Evolutionary conservation across 1,284 basidiomycete genomes (phyloP), one percentile per base, ranked within the genome.

Genomic region (Ganoderma lingzhi): DNA sequence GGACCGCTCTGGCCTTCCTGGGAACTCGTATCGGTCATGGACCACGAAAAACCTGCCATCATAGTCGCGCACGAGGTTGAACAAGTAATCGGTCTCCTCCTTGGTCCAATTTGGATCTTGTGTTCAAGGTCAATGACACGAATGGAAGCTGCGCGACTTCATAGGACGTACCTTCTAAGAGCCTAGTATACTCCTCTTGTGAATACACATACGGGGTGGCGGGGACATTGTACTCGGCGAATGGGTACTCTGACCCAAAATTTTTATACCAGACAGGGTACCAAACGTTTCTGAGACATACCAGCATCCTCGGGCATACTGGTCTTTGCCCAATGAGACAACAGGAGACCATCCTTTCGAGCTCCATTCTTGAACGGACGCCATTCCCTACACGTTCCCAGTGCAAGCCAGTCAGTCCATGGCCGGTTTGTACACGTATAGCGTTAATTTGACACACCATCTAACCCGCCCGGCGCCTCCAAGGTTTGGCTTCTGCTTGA

Each of bases 51-150:
- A 99, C 62, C 98, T 89, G 23, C 93, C 84, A 80, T 99, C 97
- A 75, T 94, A 99, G 65, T 93, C 89, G 61, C 88, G 85, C 23
- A 94, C 91, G 17, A 98, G 81, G 6, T 85, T 84, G 81, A 99
- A 97, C 0, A 99, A 86, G 78, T 99, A 96, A 78, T 96, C 93
- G 0, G 98, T 99, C 83, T 99, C 97, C 76, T 97, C 95, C 74
- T 93, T 93, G 0, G 95, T 90, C 98, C 98, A 99, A 69, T 93
- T 91, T 19, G 85, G 84, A 78, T 99, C 96, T 91, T 58, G 70
- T 15, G 53, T 51, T 42, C 53, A 30, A 23, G 48, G 0, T 32
- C 3, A 64, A 17, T 64, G 10, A n/a, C 37, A 37, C 42, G 23
- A 23, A 30, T 39, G 1, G 28, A 8, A 19, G 19, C 19, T 30